Base-by-base conservation (phyloP, 2,329 filamentous ascomycete genomes). In the Mycosphaerella sp. region DNA sequence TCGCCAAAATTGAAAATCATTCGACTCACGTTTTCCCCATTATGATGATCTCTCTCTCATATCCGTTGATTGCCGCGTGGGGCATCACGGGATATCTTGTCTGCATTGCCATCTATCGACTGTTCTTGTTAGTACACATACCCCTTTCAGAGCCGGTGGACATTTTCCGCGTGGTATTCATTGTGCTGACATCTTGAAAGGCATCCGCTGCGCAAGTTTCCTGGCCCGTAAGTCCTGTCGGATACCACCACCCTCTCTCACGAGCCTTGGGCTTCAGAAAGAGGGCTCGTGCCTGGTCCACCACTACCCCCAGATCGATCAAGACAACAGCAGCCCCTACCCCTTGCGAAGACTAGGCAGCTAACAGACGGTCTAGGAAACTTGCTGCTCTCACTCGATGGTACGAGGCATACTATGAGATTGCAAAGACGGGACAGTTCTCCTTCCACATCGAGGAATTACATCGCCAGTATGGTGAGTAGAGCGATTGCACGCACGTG, bases 341-440 rank as follows among this genome's bases (percentile, higher is more conserved):
- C 21, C 21, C 32, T 36, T 5, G 32, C 32, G 11, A 8, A 9
- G 32, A 36, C 32, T 12, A 8, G 32, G 8, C 2, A 2, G 34
- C 34, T 38, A 10, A 11, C 8, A 9, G 34, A 29, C 34, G 1
- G 4, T 38, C 10, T 6, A 38, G 34, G 34, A 62, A 60, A 43
- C 45, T 66, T n/a, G 62, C 65, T n/a, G 64, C 59, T 6, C 32
- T 62, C 17, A 66, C 49, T 12, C 55, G 51, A 39, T 60, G 59
- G 56, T 65, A 65, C 48, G 63, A 66, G 47, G 62, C 62, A 48
- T 67, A 63, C 52, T 63, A 61, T 41, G 63, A 66, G 44, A 59
- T 61, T 6, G 38, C 65, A 32, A 39, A 53, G 36, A 56, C 49
- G n/a, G 64, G 64, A 10, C 53, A 60, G 32, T 67, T 63, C 45